Percentiles rank a stretch among this genome's conserved stretches.
phyloP scores from a whole-genome alignment of 164 flowering plant genomes.

The Liriodendron chinense region DNA sequence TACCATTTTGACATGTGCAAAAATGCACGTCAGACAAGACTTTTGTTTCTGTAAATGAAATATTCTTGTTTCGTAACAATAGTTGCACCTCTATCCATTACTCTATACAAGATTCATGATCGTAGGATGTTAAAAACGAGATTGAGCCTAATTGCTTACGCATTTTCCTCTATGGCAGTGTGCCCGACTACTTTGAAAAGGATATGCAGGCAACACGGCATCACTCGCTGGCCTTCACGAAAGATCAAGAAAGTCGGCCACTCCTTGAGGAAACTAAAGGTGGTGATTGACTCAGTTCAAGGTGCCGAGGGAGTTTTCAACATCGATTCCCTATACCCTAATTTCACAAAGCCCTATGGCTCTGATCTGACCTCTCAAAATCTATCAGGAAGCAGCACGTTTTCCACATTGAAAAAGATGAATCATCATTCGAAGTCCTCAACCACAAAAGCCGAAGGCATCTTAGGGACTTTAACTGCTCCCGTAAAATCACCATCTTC shows the following conservation, averaged over 20 bases:
- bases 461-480: conserved; percentile 2
- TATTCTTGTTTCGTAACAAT: too few relatives aligned
- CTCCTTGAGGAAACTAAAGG: conserved; percentile 71
- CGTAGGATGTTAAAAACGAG: neutral
- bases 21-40: too few relatives aligned
- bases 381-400: conserved; percentile 32
- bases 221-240: conserved; percentile 85
- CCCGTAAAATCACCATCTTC: conserved; percentile 57
- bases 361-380: conserved; percentile 43
- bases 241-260: conserved; percentile 91
- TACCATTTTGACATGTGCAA: too few relatives aligned
- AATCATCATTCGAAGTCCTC: conserved; percentile 19
- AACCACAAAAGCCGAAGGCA: conserved; percentile 22
- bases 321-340: conserved; percentile 55
- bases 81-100: neutral
- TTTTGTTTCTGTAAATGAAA: too few relatives aligned
- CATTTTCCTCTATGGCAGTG: conserved; percentile 40
- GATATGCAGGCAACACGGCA: conserved; percentile 93
- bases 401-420: conserved; percentile 23
- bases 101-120: neutral
- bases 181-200: conserved; percentile 90
- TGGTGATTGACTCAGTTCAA: conserved; percentile 78
- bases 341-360: conserved; percentile 46
- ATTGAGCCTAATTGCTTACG: neutral
- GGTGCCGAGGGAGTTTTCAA: conserved; percentile 64